Evolutionary conservation across 208 protist species (phyloP), one percentile per base, ranked within the genome.

Genomic region (Angomonas deanei): DNA sequence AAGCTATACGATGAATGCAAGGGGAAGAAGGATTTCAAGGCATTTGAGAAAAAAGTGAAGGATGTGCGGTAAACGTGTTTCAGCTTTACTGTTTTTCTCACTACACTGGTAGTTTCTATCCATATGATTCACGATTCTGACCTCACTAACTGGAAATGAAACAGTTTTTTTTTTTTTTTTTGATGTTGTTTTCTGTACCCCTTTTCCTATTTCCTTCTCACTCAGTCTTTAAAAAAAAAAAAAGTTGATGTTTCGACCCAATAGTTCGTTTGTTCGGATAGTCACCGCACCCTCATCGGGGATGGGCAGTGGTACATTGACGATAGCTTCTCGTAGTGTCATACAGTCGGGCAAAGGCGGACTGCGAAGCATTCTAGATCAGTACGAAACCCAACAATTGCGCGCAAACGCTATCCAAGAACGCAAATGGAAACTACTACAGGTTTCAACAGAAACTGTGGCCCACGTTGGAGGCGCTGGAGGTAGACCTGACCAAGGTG

Each of bases 391-490:
- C 34, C 55, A 68, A 10, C 34, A 77, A 26, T 69, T 76, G 0
- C 47, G 68, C 0, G 28, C 62, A 3, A 66, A 74, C n/a, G 23
- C 80, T 94, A 28, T 52, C 68, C 3, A 66, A 59, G 17, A 92
- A 94, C 66, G 39, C 66, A 5, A 68, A 76, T 24, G 88, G 81
- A 13, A 94, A 94, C 56, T 89, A 83, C 63, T 94, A 94, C 60
- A 80, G 88, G 1, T 82, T 79, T 21, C 83, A 86, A 26, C 88
- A 89, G 55, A 84, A 82, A 62, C 75, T 94, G 23, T 94, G 84
- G 83, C 82, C 77, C 17, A 80, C 69, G 49, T 55, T 68, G 61
- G 85, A 90, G 64, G 72, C 78, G 1, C 56, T 92, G 31, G 88
- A 94, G 67, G 66, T 47, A 21, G 76, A 42, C 0, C 57, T 90